Percentiles rank a stretch among this genome's conserved stretches.
phyloP scores from a whole-genome alignment of 2,329 filamentous ascomycete genomes.

The Tolypocladium inflatum region DNA sequence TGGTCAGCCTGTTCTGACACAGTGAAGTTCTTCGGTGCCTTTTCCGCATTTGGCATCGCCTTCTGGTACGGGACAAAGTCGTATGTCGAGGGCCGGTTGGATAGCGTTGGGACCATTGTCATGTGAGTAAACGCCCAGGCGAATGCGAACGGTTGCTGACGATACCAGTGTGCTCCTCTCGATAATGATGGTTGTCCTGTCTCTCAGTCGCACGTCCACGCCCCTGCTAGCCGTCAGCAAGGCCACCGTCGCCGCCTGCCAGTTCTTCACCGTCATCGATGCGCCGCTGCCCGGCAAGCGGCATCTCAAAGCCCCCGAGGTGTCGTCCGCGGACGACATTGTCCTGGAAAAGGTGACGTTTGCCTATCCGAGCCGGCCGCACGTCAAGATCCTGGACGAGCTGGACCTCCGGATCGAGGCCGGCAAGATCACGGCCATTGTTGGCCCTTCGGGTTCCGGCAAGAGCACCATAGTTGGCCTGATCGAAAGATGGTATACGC shows the following conservation, averaged over 20 bases:
- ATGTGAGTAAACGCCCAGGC: conserved; percentile 29
- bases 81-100: conserved; percentile 33
- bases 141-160: background rate
- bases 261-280: conserved; percentile 47
- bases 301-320: conserved; percentile 24
- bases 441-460: conserved; percentile 62
- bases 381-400: conserved; percentile 53
- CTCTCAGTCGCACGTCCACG: conserved; percentile 45
- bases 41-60: conserved; percentile 42
- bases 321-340: conserved; percentile 28
- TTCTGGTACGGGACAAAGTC: conserved; percentile 56
- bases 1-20: conserved; percentile 5
- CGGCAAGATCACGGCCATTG: conserved; percentile 63
- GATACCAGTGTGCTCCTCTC: conserved; percentile 38
- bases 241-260: conserved; percentile 46
- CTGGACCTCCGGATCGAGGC: conserved; percentile 49
- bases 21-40: conserved; percentile 41
- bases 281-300: conserved; percentile 29
- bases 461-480: conserved; percentile 68
- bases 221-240: conserved; percentile 50
- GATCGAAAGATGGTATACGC: conserved; percentile 62
- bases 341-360: conserved; percentile 57
- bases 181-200: conserved; percentile 48
- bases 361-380: conserved; percentile 58
- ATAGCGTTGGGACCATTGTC: conserved; percentile 42